phyloP scores from a whole-genome alignment of 2,329 filamentous ascomycete genomes.

The Xylariaceae sp. region DNA sequence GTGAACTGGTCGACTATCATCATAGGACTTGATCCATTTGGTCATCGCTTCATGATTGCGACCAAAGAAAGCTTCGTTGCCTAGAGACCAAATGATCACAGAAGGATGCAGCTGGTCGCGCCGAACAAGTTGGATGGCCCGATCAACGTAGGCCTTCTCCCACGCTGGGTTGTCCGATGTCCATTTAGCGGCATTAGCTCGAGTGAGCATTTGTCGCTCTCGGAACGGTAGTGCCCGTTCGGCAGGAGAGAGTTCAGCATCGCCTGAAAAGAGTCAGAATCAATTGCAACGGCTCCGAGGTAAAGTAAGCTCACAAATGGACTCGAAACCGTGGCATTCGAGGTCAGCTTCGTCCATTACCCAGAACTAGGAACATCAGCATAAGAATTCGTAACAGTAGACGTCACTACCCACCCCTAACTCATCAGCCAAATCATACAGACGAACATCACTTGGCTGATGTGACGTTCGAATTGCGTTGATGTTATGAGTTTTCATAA shows the following conservation, averaged over 20 bases:
- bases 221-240: conserved; percentile 28
- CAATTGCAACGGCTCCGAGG: not conserved
- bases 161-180: conserved; percentile 55
- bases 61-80: conserved; percentile 66
- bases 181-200: conserved; percentile 40
- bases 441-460: conserved; percentile 47
- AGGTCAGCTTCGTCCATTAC: conserved; percentile 47
- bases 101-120: conserved; percentile 62
- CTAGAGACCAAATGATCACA: conserved; percentile 64
- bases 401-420: conserved; percentile 35
- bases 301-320: conserved; percentile 15
- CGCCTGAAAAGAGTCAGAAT: conserved; percentile 20
- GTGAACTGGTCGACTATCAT: conserved; percentile 54
- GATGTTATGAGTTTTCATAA: conserved; percentile 61
- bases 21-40: conserved; percentile 48
- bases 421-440: conserved; percentile 53
- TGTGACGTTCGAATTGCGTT: conserved; percentile 60
- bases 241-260: conserved; percentile 26
- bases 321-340: conserved; percentile 38
- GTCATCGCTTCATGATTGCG: conserved; percentile 62
- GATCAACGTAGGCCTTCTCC: conserved; percentile 60
- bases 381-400: not conserved
- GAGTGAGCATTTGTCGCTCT: conserved; percentile 31
- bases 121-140: conserved; percentile 58
- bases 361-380: conserved; percentile 41